Evolutionary conservation across 73 alveolate genomes (phyloP).

Genomic region (Tetrahymena thermophila): DNA sequence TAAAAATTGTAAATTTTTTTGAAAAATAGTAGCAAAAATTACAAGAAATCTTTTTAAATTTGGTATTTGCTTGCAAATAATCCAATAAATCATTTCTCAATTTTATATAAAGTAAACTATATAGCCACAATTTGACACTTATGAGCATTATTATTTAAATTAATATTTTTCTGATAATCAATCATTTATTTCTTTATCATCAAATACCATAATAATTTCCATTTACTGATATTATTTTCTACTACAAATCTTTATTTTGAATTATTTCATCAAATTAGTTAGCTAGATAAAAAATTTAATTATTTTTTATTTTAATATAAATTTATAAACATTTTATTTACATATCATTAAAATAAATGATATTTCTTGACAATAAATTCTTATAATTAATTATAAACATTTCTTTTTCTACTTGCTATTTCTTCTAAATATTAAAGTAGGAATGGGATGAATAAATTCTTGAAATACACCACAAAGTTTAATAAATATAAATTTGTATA

Average conservation of each 20-base stretch:
- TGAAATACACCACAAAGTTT: not conserved
- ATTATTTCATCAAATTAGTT: not conserved
- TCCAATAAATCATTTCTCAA: not conserved
- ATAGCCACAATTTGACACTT: not conserved
- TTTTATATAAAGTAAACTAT: not conserved
- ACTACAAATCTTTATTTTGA: too few species aligned
- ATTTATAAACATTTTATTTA: not conserved
- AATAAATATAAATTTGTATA: not conserved
- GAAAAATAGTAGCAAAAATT: not conserved
- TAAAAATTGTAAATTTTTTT: not conserved
- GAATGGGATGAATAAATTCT: not conserved
- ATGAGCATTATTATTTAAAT: not conserved
- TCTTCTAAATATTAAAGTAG: not conserved
- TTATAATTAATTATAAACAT: too few species aligned
- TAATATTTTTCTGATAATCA: not conserved
- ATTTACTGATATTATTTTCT: not conserved
- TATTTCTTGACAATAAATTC: not conserved
- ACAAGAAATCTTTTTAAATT: not conserved
- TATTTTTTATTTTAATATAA: not conserved
- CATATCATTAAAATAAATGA: too few species aligned
- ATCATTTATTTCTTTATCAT: not conserved
- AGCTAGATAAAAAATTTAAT: too few species aligned
- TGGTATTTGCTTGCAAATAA: not conserved
- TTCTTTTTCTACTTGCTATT: not conserved
- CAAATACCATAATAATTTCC: not conserved